A percentile compares a stretch with the other conserved stretches of the same genome.
phyloP scores from a whole-genome alignment of 2,329 filamentous ascomycete species.

The Lomentospora prolificans region DNA sequence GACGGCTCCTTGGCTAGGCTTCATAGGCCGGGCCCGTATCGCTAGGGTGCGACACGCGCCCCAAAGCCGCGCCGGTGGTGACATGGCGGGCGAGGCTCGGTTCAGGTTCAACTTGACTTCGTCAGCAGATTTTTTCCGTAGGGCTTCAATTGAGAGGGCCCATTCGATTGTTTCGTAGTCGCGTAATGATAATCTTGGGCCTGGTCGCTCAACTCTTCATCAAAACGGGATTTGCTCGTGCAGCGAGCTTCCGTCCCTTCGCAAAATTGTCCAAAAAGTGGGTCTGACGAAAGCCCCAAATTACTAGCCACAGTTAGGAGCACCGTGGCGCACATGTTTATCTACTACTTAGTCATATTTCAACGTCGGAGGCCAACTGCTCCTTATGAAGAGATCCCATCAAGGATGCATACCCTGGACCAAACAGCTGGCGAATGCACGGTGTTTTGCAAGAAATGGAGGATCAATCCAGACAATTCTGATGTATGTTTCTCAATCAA shows the following conservation, averaged over 20 bases:
- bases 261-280: constrained; percentile 8
- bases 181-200: background rate
- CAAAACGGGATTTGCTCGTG: background rate
- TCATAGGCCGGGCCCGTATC: constrained; percentile 25
- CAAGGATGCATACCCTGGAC: no score
- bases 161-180: background rate
- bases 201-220: background rate
- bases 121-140: background rate
- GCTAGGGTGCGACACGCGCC: constrained; percentile 30
- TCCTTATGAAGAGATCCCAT: no score
- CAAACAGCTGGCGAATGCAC: no score
- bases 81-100: constrained; percentile 29
- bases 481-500: no score
- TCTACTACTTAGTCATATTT: no score
- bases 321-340: no score
- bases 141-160: background rate
- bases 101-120: no score
- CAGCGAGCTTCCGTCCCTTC: background rate
- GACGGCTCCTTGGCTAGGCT: constrained; percentile 13
- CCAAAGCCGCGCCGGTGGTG: constrained; percentile 43
- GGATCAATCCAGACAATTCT: no score
- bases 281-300: background rate
- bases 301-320: background rate
- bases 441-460: no score
- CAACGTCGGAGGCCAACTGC: no score